Evolutionary conservation across 176 grass and related monocot species (phyloP).

Genomic region (Rhynchospora tenuis): DNA sequence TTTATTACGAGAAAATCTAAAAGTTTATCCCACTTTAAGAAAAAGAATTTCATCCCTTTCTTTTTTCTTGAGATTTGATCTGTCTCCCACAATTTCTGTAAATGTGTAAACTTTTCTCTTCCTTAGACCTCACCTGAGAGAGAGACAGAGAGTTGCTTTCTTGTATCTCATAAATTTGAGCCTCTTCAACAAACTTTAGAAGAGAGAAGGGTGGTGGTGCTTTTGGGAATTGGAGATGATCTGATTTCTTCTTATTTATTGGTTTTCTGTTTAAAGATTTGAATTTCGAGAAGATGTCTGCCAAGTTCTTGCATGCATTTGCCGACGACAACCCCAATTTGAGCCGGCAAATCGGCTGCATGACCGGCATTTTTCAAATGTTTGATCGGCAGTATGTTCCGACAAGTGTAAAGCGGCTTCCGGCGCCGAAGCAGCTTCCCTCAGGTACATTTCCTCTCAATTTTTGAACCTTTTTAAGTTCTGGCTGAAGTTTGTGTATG

Average conservation of each 20-base stretch:
- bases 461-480: not conserved
- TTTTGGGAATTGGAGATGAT: slow-evolving; percentile 8
- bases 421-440: slow-evolving; percentile 25
- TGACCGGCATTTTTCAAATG: slow-evolving; percentile 81
- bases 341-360: slow-evolving; percentile 71
- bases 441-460: slow-evolving; percentile 32
- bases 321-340: slow-evolving; percentile 61
- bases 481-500: not conserved
- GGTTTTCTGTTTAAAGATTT: not conserved
- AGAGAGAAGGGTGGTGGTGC: not conserved
- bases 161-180: not conserved
- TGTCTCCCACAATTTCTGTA: not conserved
- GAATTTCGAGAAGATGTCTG: slow-evolving; percentile 44
- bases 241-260: not conserved
- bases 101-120: not conserved
- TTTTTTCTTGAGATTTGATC: not conserved
- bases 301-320: slow-evolving; percentile 64
- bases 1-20: slow-evolving; percentile 19
- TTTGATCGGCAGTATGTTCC: slow-evolving; percentile 75
- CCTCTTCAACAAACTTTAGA: not conserved
- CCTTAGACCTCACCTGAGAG: not conserved
- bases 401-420: slow-evolving; percentile 23
- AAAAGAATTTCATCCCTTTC: not conserved
- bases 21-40: not conserved
- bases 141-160: not conserved